Evolutionary conservation across 2,329 filamentous ascomycete genomes (phyloP).

Genomic region (Nothophoma quercina): DNA sequence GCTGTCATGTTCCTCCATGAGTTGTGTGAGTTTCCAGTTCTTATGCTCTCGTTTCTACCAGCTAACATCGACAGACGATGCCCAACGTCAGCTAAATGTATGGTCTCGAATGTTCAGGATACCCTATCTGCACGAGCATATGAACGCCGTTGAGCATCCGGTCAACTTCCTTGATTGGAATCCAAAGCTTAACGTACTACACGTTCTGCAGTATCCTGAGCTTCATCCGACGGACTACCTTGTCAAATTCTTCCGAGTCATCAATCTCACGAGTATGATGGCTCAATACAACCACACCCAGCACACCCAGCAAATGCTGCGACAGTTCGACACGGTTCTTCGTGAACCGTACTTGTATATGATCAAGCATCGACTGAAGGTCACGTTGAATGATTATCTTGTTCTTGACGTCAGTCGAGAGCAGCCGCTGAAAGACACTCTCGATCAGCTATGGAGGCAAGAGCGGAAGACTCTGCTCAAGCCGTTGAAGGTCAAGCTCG

Average conservation of each 20-base stretch:
- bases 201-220: constrained; percentile 82
- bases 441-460: constrained; percentile 89
- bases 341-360: constrained; percentile 32
- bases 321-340: constrained; percentile 33
- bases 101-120: constrained; percentile 71
- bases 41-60: too few relatives aligned
- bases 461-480: constrained; percentile 82
- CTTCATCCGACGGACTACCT: constrained; percentile 77
- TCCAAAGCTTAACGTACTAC: constrained; percentile 69
- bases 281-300: constrained; percentile 68
- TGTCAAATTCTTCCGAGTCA: constrained; percentile 83
- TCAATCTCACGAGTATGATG: constrained; percentile 89
- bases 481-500: constrained; percentile 87
- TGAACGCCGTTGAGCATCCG: constrained; percentile 79
- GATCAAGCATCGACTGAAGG: constrained; percentile 44
- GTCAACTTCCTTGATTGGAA: constrained; percentile 69
- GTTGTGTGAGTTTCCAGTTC: constrained; percentile 63
- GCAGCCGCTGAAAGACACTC: constrained; percentile 55
- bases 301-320: constrained; percentile 38
- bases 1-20: constrained; percentile 76
- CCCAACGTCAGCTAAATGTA: constrained; percentile 57
- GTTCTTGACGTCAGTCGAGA: constrained; percentile 55
- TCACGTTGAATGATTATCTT: constrained; percentile 50
- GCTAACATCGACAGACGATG: constrained; percentile 33
- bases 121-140: constrained; percentile 75